Percentiles rank a stretch among this genome's conserved stretches.
Evolutionary conservation across 805 yeast genomes (phyloP).

Genomic region (Wickerhamomyces hampshirensis): DNA sequence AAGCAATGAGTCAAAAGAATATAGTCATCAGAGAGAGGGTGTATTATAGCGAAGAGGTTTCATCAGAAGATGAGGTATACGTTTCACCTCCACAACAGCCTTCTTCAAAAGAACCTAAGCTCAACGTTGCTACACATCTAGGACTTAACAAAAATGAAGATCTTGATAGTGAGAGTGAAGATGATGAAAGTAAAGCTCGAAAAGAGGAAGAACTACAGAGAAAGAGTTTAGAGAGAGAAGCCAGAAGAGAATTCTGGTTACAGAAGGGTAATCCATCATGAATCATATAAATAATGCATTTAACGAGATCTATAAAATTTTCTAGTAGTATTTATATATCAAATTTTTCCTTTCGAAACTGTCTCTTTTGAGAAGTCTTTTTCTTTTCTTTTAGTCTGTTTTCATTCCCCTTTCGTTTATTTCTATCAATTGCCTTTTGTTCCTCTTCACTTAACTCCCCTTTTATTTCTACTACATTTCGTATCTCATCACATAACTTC

Average conservation of each 20-base stretch:
- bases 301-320: neutral
- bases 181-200: constrained; percentile 11
- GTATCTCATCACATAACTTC: constrained; percentile 54
- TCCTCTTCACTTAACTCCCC: constrained; percentile 43
- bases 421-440: constrained; percentile 44
- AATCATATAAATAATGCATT: constrained; percentile 10
- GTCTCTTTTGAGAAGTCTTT: constrained; percentile 33
- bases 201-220: constrained; percentile 7
- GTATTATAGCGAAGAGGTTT: constrained; percentile 9
- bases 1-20: constrained; percentile 38
- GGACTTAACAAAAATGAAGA: constrained; percentile 15
- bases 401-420: constrained; percentile 28
- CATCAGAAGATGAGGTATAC: constrained; percentile 10
- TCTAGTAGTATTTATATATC: neutral
- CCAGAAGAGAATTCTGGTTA: constrained; percentile 33
- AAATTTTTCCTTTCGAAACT: constrained; percentile 23
- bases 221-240: constrained; percentile 17
- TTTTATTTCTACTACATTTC: constrained; percentile 40
- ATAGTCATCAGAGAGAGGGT: constrained; percentile 6
- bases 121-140: neutral
- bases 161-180: constrained; percentile 23
- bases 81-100: neutral
- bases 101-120: neutral
- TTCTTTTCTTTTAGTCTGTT: constrained; percentile 33
- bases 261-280: constrained; percentile 28